Evolutionary conservation across 345 rosid genomes (phyloP).

Genomic region (Gossypium anomalum): DNA sequence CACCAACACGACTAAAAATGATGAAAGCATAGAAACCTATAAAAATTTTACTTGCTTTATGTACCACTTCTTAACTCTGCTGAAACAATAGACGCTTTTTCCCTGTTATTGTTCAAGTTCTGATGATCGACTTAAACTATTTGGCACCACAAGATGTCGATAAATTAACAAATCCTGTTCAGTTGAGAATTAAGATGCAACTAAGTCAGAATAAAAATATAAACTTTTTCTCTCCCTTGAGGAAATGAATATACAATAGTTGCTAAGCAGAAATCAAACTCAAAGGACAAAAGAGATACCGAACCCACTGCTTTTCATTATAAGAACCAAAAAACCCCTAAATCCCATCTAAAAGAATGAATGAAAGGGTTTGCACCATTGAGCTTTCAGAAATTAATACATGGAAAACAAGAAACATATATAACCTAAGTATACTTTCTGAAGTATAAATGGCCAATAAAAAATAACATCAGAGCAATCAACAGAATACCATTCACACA

Average conservation of each 20-base stretch:
- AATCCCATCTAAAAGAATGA: not conserved
- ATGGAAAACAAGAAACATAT: not conserved
- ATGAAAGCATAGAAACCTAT: conserved; percentile 44
- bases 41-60: conserved; percentile 7
- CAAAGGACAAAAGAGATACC: not conserved
- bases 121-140: conserved; percentile 7
- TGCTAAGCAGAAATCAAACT: conserved; percentile 2
- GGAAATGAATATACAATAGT: not conserved
- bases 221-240: not conserved
- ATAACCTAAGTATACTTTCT: not conserved
- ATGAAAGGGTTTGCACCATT: not conserved
- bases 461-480: not conserved
- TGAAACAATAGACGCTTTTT: not conserved
- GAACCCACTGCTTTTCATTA: not conserved
- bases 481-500: not conserved
- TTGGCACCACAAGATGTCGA: conserved; percentile 21
- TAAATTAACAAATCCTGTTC: conserved; percentile 17
- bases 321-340: not conserved
- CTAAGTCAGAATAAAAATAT: conserved; percentile 9
- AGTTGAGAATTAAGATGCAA: conserved; percentile 18
- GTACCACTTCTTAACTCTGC: conserved; percentile 6
- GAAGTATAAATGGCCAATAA: not conserved
- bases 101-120: conserved; percentile 1
- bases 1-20: conserved; percentile 25
- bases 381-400: not conserved